Evolutionary conservation across 306 rosid species (phyloP), one percentile per base, ranked within the genome.

Genomic region (Purshia tridentata): DNA sequence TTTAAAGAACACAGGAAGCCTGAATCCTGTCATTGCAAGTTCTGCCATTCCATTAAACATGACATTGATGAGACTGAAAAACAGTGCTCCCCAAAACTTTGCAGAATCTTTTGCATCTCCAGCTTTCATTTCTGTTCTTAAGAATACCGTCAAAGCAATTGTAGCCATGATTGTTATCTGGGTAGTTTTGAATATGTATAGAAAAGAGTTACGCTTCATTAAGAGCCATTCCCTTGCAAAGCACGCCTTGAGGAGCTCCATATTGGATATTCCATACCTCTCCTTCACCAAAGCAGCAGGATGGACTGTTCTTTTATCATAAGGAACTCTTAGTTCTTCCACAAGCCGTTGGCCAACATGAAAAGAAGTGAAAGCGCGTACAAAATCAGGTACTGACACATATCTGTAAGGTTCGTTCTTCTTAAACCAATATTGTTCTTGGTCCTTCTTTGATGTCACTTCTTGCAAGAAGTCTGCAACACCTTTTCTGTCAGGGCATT

Each of bases 371-470:
- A 88, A 88, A 42, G 72, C 66, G 72, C 62, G 76, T 22, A 75
- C 84, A 18, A 91, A 91, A 29, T 88, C 89, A 11, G 85, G 47
- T 11, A 85, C 93, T 2, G 89, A 61, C 23, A 91, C 67, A 51
- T 74, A 86, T 11, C 88, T 67, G 79, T 88, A 91, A 13, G 93
- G 80, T 46, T 12, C 75, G 76, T 78, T 79, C 56, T 81, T 82
- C 62, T 80, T 83, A 73, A 80, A 84, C 97, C 97, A 91, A 19
- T 91, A 91, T 70, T 91, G 97, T 18, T 82, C 92, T 23, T 91
- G 97, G 67, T 91, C 97, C 75, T 88, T 91, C 81, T 76, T 85
- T 51, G 97, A 91, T 3, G 90, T 88, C 62, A 91, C 94, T 64
- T 80, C 83, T 70, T 80, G 83, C 62, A 80, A 69, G 69, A 80